phyloP scores from a whole-genome alignment of 805 yeast genomes.

The Ogataea thermomethanolica region DNA sequence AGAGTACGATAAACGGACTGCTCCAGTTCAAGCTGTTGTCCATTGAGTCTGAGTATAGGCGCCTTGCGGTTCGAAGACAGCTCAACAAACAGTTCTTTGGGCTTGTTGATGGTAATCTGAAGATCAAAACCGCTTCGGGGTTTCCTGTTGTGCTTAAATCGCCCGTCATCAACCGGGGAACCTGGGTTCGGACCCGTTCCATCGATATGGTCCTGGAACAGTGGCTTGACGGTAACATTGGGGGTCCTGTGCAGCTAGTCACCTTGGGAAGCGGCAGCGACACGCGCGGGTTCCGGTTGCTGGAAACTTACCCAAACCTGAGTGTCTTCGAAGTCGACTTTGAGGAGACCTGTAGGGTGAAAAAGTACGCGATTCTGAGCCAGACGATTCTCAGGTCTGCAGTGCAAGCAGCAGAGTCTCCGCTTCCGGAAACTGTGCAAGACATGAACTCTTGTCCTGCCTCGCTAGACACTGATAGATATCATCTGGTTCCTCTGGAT shows the following conservation, averaged over 20 bases:
- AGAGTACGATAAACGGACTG: slow-evolving; percentile 35
- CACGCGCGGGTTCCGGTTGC: slow-evolving; percentile 55
- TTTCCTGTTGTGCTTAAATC: slow-evolving; percentile 33
- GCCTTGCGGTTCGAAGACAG: slow-evolving; percentile 33
- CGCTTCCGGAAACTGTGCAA: slow-evolving; percentile 11
- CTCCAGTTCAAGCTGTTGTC: slow-evolving; percentile 35
- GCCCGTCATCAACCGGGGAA: slow-evolving; percentile 71
- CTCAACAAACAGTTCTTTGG: slow-evolving; percentile 38
- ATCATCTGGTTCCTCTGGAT: slow-evolving; percentile 55
- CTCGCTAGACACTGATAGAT: slow-evolving; percentile 38
- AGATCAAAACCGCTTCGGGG: neutral
- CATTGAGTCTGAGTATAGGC: slow-evolving; percentile 37
- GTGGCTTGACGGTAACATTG: slow-evolving; percentile 35
- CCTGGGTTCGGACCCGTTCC: slow-evolving; percentile 55
- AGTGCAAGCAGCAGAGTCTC: slow-evolving; percentile 20
- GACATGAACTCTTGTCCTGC: slow-evolving; percentile 27
- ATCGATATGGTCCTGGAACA: slow-evolving; percentile 45
- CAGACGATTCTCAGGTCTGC: slow-evolving; percentile 29
- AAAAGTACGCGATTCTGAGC: slow-evolving; percentile 44
- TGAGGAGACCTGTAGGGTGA: slow-evolving; percentile 47
- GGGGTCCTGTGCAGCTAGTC: slow-evolving; percentile 45
- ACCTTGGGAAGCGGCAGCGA: slow-evolving; percentile 84
- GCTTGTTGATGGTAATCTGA: slow-evolving; percentile 14
- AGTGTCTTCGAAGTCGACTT: slow-evolving; percentile 64
- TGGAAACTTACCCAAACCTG: slow-evolving; percentile 35